Percentiles rank a stretch among this genome's conserved stretches.
These are phyloP conservation scores for Tolypocladium tundrense DNA, from an alignment of 2,329 filamentous ascomycete species.

Conservation along the genomic window DNA sequence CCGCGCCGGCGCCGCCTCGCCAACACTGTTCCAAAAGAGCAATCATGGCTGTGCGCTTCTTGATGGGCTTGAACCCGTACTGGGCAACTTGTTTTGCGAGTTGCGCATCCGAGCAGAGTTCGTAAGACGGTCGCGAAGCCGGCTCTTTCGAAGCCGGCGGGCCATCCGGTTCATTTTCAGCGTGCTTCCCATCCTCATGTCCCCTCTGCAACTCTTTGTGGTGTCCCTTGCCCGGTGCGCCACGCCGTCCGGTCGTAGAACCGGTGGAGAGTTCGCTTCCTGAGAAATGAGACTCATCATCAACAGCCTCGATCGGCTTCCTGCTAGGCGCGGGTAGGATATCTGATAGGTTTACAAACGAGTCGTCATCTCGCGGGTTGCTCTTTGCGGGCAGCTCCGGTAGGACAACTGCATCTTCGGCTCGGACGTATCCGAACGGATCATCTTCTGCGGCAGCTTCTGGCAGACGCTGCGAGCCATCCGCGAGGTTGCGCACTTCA, in stretches of 20 bases:
- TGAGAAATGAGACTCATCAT: slow-evolving; percentile 8
- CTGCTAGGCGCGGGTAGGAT: slow-evolving; percentile 7
- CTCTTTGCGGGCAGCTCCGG: neutral
- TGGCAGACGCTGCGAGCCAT: slow-evolving; percentile 23
- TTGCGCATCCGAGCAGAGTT: slow-evolving; percentile 50
- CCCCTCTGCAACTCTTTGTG: neutral
- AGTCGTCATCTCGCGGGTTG: slow-evolving; percentile 6
- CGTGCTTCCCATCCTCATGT: neutral
- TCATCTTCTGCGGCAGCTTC: slow-evolving; percentile 16
- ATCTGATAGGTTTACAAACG: slow-evolving; percentile 15
- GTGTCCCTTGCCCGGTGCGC: neutral
- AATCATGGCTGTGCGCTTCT: slow-evolving; percentile 59
- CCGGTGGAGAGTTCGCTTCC: slow-evolving; percentile 11
- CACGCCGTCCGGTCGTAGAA: neutral
- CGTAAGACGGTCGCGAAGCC: slow-evolving; percentile 42
- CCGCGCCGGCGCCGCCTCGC: slow-evolving; percentile 29
- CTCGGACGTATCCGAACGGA: slow-evolving; percentile 27
- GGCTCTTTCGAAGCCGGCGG: neutral
- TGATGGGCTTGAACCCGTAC: slow-evolving; percentile 66
- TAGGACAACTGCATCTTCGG: slow-evolving; percentile 1
- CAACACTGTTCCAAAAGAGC: slow-evolving; percentile 61
- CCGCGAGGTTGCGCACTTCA: slow-evolving; percentile 49
- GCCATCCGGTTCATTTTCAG: neutral
- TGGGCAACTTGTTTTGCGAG: slow-evolving; percentile 50
- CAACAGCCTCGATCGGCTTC: slow-evolving; percentile 1